These are phyloP conservation scores for Claviceps arundinis DNA, from an alignment of 2,329 filamentous ascomycete genomes.

Conservation along the genomic window DNA sequence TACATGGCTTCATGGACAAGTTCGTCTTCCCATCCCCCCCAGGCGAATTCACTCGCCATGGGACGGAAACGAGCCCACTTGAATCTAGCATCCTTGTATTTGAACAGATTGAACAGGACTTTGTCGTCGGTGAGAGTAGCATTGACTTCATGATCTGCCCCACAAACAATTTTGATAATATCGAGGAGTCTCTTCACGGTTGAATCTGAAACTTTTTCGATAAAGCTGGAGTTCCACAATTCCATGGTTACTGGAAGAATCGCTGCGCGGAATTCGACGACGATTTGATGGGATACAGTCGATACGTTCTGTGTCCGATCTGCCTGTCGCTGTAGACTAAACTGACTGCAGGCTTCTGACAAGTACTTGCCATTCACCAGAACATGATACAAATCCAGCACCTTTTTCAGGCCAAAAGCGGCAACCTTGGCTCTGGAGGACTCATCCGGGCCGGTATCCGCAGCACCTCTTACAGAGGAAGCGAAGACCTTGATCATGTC, in stretches of 20 bases:
- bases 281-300: conserved; percentile 52
- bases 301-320: conserved; percentile 28
- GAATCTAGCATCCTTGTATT: conserved; percentile 30
- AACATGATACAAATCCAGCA: conserved; percentile 68
- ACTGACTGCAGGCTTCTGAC: conserved; percentile 55
- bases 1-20: conserved; percentile 71
- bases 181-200: conserved; percentile 71
- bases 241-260: conserved; percentile 63
- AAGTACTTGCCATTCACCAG: conserved; percentile 69
- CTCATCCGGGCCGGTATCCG: conserved; percentile 32
- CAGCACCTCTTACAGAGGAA: conserved; percentile 15
- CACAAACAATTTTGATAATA: conserved; percentile 65
- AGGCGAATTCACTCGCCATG: conserved; percentile 20
- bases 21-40: conserved; percentile 32
- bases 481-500: conserved; percentile 55
- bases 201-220: conserved; percentile 65
- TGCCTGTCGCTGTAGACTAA: conserved; percentile 27
- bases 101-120: conserved; percentile 26
- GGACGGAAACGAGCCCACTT: conserved; percentile 26
- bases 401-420: conserved; percentile 57
- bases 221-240: conserved; percentile 75
- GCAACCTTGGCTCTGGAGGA: conserved; percentile 34
- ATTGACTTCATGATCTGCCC: conserved; percentile 63
- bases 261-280: conserved; percentile 73
- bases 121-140: conserved; percentile 45